Evolutionary conservation across 495 filamentous ascomycete species (phyloP).

Genomic region (Neurospora africana): DNA sequence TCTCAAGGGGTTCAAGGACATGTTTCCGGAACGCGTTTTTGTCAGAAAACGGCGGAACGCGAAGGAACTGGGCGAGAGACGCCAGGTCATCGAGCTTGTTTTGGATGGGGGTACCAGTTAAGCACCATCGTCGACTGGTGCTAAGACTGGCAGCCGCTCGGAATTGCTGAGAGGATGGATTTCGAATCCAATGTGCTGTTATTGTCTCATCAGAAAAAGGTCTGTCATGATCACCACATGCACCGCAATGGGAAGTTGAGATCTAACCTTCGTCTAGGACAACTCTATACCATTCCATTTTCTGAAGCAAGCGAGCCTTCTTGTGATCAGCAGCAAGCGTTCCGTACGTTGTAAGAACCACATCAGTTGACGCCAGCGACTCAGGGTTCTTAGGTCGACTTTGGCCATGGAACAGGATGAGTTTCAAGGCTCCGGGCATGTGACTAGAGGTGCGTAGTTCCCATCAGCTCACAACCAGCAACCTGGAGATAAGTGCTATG

Average conservation of each 20-base stretch:
- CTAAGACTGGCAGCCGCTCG: neutral
- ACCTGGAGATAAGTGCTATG: neutral
- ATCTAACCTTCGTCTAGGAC: neutral
- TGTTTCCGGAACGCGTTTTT: neutral
- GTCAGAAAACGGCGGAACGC: neutral
- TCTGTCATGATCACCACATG: neutral
- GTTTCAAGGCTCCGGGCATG: neutral
- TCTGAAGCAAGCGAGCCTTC: neutral
- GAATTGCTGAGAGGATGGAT: neutral
- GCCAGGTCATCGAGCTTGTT: conserved; percentile 3
- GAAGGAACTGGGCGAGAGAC: neutral
- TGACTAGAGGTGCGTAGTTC: neutral
- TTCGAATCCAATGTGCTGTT: neutral
- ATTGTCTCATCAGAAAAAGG: neutral
- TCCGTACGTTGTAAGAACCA: neutral
- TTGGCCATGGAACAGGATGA: neutral
- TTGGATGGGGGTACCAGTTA: conserved; percentile 8
- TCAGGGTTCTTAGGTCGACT: neutral
- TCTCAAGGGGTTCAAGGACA: neutral
- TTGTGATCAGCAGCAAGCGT: neutral
- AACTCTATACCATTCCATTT: neutral
- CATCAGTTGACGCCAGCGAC: neutral
- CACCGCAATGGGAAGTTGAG: neutral
- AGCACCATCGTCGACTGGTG: conserved; percentile 1
- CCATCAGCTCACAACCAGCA: neutral